Base-by-base conservation (phyloP, 2,329 filamentous ascomycete genomes). In the Conoideocrella luteorostrata region DNA sequence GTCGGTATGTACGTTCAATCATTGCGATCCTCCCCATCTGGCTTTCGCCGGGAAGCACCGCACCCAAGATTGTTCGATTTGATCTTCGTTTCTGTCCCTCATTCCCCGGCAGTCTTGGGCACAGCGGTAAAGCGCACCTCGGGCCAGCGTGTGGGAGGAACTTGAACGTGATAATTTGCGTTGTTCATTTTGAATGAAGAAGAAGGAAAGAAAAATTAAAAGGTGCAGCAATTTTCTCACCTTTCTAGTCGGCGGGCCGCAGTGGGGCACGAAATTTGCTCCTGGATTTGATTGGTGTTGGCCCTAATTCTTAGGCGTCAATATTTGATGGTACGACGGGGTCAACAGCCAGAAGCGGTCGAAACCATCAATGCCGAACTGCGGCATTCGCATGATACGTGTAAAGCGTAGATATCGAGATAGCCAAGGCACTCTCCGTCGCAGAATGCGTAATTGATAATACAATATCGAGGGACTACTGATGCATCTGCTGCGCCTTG, bases 21-120 rank as follows among this genome's bases (percentile, higher is more conserved):
- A 75, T 75, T 75, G 72, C 72, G 72, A 68, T 75, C 72, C 72
- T 71, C 64, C 70, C 65, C 72, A 75, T 62, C 43, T 47, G 58
- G 58, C 63, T 58, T 47, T 57, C 55, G 58, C 62, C 59, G 64
- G 69, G 63, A 66, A 74, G 67, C 72, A 75, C 70, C 72, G 72
- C 72, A 75, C 72, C 72, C 72, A 75, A 75, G 72, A 75, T 74
- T 74, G 71, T 69, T 67, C 72, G 70, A 56, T 68, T 72, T 69
- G 50, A 60, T 75, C 72, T 75, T 65, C 72, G 69, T 75, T 67
- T 71, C 56, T 65, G 62, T 63, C 66, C 62, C 69, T 65, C 63
- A 56, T 59, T 61, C 58, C 66, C 71, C 54, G 47, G 48, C 53
- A 68, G 71, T 75, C 72, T 47, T 75, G 71, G 71, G 66, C 54